These are phyloP conservation scores for Aethionema arabicum DNA, from an alignment of 345 rosid species.

Conservation along the genomic window DNA sequence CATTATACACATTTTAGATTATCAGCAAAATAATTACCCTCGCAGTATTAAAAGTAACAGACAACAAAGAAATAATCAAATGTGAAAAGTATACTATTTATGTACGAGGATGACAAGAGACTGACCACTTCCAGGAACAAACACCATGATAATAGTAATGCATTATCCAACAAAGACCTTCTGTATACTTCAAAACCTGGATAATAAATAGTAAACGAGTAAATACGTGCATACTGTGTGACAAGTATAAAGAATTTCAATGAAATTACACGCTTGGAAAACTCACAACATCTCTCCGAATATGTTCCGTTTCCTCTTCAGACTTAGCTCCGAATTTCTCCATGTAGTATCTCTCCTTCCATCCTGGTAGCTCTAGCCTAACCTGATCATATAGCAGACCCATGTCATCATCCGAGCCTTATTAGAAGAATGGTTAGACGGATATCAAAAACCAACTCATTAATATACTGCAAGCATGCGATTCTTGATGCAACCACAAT, in stretches of 20 bases:
- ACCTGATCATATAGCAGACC: slow-evolving; percentile 45
- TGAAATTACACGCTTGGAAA: slow-evolving; percentile 16
- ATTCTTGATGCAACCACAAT: neutral
- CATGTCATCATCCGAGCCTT: slow-evolving; percentile 10
- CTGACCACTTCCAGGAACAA: slow-evolving; percentile 97
- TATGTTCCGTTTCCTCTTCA: slow-evolving; percentile 64
- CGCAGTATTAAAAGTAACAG: slow-evolving; percentile 5
- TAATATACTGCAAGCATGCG: slow-evolving; percentile 16
- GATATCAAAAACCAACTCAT: slow-evolving; percentile 13
- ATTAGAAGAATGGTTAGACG: neutral
- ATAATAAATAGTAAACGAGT: slow-evolving; percentile 10
- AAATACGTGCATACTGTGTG: slow-evolving; percentile 18
- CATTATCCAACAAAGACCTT: slow-evolving; percentile 98
- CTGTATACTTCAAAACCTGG: slow-evolving; percentile 76
- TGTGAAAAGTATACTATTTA: neutral
- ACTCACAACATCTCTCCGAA: slow-evolving; percentile 90
- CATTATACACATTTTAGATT: slow-evolving; percentile 2
- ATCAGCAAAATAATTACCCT: slow-evolving; percentile 11
- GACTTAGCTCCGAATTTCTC: slow-evolving; percentile 71
- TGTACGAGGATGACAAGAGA: slow-evolving; percentile 29
- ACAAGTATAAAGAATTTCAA: slow-evolving; percentile 2
- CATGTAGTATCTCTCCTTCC: slow-evolving; percentile 94
- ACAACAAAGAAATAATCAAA: slow-evolving; percentile 10
- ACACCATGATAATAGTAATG: slow-evolving; percentile 96
- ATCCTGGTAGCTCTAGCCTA: slow-evolving; percentile 76